Evolutionary conservation across 2,329 filamentous ascomycete species (phyloP).

Genomic region (Diplodia seriata): DNA sequence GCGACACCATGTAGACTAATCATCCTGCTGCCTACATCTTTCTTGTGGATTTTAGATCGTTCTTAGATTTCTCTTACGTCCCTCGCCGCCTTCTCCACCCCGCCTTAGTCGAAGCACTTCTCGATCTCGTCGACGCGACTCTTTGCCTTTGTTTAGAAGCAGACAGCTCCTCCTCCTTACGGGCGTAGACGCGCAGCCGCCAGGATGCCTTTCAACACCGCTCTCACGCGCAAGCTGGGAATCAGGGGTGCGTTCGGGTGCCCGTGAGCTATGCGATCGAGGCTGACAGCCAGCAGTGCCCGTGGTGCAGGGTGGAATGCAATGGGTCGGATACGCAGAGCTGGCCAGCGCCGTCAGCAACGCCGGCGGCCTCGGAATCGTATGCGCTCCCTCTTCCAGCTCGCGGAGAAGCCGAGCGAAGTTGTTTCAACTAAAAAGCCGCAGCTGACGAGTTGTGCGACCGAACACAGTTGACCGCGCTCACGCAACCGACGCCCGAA

Average conservation of each 20-base stretch:
- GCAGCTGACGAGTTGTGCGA: slow-evolving; percentile 19
- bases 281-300: slow-evolving; percentile 62
- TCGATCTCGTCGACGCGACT: too few species aligned
- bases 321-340: slow-evolving; percentile 83
- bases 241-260: slow-evolving; percentile 61
- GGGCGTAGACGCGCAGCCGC: slow-evolving; percentile 11
- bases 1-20: slow-evolving; percentile 25
- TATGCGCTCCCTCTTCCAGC: slow-evolving; percentile 37
- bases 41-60: slow-evolving; percentile 7
- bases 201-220: slow-evolving; percentile 69
- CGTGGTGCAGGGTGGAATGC: slow-evolving; percentile 86
- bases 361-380: slow-evolving; percentile 78
- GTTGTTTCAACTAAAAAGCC: background rate
- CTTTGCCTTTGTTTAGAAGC: slow-evolving; percentile 3
- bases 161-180: background rate
- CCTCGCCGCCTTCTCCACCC: background rate
- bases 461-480: slow-evolving; percentile 68
- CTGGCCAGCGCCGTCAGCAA: slow-evolving; percentile 72
- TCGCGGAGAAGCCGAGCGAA: slow-evolving; percentile 3
- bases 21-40: slow-evolving; percentile 6
- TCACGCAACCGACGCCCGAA: slow-evolving; percentile 91
- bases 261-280: background rate
- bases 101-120: background rate
- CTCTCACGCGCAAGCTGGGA: slow-evolving; percentile 66
- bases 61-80: slow-evolving; percentile 3